Percentiles rank a stretch among this genome's conserved stretches.
phyloP scores from a whole-genome alignment of 257 asterid species.

The Leptodermis oblonga region DNA sequence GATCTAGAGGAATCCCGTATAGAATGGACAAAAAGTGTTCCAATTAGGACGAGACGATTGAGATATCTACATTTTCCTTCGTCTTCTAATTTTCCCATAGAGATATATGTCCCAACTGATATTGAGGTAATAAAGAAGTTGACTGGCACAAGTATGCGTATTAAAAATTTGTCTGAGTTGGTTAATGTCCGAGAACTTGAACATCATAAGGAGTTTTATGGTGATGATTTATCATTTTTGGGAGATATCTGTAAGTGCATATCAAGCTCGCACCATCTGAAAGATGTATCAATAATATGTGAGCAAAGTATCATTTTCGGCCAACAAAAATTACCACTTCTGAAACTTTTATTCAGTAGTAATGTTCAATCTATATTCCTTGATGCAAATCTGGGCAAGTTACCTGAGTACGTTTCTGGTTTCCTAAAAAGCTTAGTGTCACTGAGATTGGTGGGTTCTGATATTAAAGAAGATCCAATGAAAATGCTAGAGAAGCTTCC shows the following conservation, averaged over 20 bases:
- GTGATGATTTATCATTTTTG: too few species aligned
- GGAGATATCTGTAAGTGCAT: too few species aligned
- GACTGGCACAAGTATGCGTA: not conserved
- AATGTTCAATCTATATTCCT: too few species aligned
- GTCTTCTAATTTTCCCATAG: too few species aligned
- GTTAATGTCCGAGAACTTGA: too few species aligned
- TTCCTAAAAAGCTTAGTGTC: not conserved
- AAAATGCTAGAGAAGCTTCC: slow-evolving; percentile 4
- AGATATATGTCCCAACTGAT: not conserved
- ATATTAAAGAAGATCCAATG: slow-evolving; percentile 10
- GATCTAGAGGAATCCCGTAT: not conserved
- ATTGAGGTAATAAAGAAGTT: not conserved
- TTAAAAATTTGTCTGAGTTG: not conserved
- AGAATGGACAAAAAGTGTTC: not conserved
- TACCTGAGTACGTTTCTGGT: not conserved
- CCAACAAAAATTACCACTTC: too few species aligned
- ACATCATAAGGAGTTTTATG: too few species aligned
- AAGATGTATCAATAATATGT: too few species aligned
- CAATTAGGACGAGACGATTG: not conserved
- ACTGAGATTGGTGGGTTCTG: rapidly evolving
- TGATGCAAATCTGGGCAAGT: too few species aligned
- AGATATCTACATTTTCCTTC: not conserved
- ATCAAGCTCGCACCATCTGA: too few species aligned
- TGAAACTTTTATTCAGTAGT: too few species aligned
- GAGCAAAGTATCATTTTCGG: too few species aligned